A percentile compares a stretch with the other conserved stretches of the same genome.
Evolutionary conservation across 306 rosid genomes (phyloP).

Genomic region (Vigna radiata): DNA sequence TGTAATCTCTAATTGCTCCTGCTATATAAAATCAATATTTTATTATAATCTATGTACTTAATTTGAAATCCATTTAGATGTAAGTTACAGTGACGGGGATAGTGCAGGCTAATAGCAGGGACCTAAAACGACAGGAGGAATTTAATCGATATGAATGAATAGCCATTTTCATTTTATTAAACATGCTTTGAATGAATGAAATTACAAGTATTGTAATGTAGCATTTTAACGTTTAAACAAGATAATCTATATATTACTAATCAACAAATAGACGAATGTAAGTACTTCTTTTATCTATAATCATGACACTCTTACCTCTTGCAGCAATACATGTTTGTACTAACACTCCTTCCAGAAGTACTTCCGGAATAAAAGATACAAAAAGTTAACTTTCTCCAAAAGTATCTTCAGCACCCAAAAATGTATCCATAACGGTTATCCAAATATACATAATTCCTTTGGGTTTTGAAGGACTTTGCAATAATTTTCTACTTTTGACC

Average conservation of each 20-base stretch:
- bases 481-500: background rate
- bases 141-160: conserved; percentile 15
- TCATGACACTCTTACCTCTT: background rate
- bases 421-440: background rate
- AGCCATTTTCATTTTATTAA: background rate
- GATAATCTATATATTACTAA: conserved; percentile 36
- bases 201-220: background rate
- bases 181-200: background rate
- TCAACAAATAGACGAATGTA: background rate
- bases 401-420: background rate
- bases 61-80: background rate
- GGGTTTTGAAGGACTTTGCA: background rate
- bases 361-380: background rate
- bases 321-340: background rate
- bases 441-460: background rate
- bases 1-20: background rate
- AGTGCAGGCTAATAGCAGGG: background rate
- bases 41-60: background rate
- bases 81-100: background rate
- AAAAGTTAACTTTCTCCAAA: background rate
- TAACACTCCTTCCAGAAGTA: background rate
- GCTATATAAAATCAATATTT: background rate
- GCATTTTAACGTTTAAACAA: background rate
- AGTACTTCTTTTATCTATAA: background rate
- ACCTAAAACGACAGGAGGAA: background rate